Base-by-base conservation (phyloP, 2,329 filamentous ascomycete genomes). In the Ramularia endophylla region DNA sequence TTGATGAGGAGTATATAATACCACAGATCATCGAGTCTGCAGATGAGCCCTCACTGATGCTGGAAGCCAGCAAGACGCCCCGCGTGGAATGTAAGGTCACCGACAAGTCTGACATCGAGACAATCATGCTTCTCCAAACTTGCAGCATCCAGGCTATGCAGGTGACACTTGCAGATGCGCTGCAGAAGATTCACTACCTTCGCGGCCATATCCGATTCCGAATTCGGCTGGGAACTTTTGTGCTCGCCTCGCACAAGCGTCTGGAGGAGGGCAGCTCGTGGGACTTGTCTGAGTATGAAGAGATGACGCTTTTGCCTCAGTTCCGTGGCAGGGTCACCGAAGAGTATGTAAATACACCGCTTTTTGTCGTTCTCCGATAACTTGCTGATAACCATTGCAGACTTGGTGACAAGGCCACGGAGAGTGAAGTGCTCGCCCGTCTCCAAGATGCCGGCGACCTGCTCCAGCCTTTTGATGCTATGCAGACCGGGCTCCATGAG, bases 181-280 rank as follows among this genome's bases (percentile, higher is more conserved):
- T 66, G 9, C 33, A 36, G 11, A 56, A 58, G 20, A 40, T 67
- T 2, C 58, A 59, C 30, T 64, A 55, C 40, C 62, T 59, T 36
- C 57, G 54, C 32, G 64, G 62, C 22, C 42, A 56, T 16, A 39
- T 66, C 19, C 50, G 54, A 2, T 43, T 67, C 32, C 59, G 62
- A 11, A 45, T 65, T 5, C 52, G 56, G 5, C 55, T 67, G n/a
- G 65, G 65, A 4, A 61, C 46, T 2, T 62, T 65, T 22, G 31
- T 60, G 12, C 38, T 63, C 8, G 45, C 31, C 2, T 45, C 44
- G 13, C 63, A 52, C 37, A 51, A 41, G 33, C 35, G 41, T 17
- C 40, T 47, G 9, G 46, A 48, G 12, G 22, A 41, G 16, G 47
- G 52, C 12, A 51, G 36, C 2, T 30, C 47, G 5, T 59, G 58